Evolutionary conservation across 140 eudicot species (phyloP), one percentile per base, ranked within the genome.

Genomic region (Flaveria floridana): DNA sequence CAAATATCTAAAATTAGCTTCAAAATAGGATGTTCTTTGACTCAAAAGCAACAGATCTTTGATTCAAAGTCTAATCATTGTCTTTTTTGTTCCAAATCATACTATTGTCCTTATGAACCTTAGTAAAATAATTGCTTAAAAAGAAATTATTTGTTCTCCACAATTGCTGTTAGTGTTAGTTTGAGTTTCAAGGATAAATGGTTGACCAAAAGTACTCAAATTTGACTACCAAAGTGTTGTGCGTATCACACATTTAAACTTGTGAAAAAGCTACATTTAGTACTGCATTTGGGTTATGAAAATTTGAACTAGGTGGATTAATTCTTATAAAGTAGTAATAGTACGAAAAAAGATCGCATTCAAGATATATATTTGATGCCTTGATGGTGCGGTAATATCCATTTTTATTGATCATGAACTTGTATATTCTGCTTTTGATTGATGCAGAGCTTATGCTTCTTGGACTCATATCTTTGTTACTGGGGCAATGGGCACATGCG

Each of bases 391-490:
- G 6, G 26, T 3, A 18, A 18, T 55, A 55, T 55, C 14, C 26
- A 1, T 7, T 55, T 55, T 55, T 6, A n/a, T 55, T n/a, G 16
- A 63, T 25, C 41, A 59, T 7, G 13, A 30, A 5, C 13, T 3
- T 61, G 6, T 39, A 19, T 74, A 23, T 50, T 26, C 1, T 53
- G n/a, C 53, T 13, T 20, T 39, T 6, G 23, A 59, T 47, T 68
- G 68, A 50, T 41, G 47, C 92, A 95, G 99, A 95, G 81, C 76
- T 95, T 83, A 95, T 95, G 99, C 95, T 95, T 79, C 99, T 95
- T 56, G 99, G 99, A 72, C 91, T 95, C 34, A 91, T 95, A 84
- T 95, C 99, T 7, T 79, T 95, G 86, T 84, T 95, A 78, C 61
- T 95, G 87, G 97, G 99, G 53, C 99, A 95, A 87, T 95, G 96